A percentile compares a stretch with the other conserved stretches of the same genome.
Conservation (phyloP, 768 basidiomycete genomes). For the Tylopilus sp. region DNA sequence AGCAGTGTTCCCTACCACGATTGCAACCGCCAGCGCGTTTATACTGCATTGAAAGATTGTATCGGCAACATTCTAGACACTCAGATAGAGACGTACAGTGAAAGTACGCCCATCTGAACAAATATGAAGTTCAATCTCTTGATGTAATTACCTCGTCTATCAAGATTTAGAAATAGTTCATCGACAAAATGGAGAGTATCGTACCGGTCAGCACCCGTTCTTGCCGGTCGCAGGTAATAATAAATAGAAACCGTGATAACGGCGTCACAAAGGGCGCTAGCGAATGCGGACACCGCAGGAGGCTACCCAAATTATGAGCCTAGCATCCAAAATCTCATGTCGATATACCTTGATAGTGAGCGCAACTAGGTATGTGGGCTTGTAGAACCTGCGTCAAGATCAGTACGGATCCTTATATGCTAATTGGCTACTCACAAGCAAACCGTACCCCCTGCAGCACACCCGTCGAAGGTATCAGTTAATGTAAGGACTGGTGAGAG, state of each 20-base stretch:
- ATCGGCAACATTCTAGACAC: background rate
- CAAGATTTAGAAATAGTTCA: background rate
- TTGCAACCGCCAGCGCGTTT: slow-evolving; percentile 7
- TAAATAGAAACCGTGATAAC: slow-evolving; percentile 12
- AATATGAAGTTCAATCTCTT: background rate
- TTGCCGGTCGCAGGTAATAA: background rate
- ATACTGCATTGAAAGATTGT: slow-evolving; percentile 4
- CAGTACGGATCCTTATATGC: background rate
- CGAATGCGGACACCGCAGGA: slow-evolving; percentile 3
- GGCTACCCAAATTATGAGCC: slow-evolving; percentile 2
- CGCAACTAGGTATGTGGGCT: slow-evolving; percentile 6
- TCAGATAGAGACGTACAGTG: background rate
- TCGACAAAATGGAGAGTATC: background rate
- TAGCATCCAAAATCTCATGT: background rate
- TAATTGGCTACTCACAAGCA: slow-evolving; percentile 4
- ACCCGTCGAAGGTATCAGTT: background rate
- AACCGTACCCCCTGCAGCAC: background rate
- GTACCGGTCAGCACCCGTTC: slow-evolving; percentile 2
- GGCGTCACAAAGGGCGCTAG: slow-evolving; percentile 19
- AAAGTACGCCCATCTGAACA: background rate
- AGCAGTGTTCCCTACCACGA: slow-evolving; percentile 8
- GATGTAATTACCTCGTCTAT: slow-evolving; percentile 12
- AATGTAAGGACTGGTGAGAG: background rate
- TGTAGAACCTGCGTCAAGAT: slow-evolving; percentile 4
- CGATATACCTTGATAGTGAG: slow-evolving; percentile 3